Percentiles rank a stretch among this genome's conserved stretches.
Evolutionary conservation across 768 basidiomycete genomes (phyloP).

Genomic region (Fomitopsis pulvina): DNA sequence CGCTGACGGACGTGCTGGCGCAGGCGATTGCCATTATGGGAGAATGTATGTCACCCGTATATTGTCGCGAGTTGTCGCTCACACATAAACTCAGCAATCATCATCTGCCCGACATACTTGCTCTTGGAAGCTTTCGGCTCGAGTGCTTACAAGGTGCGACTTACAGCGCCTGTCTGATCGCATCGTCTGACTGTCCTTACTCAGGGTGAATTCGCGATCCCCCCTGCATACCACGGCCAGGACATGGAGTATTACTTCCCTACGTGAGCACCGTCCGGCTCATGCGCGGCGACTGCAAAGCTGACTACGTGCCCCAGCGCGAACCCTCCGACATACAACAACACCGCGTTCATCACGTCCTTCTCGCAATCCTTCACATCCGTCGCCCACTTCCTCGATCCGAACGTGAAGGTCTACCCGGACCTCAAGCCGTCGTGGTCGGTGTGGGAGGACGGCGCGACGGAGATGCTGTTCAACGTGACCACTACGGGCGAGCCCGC

Average conservation of each 20-base stretch:
- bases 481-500: conserved; percentile 1
- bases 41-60: no score
- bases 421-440: conserved; percentile 2
- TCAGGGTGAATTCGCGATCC: no score
- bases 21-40: conserved; percentile 14
- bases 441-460: not conserved
- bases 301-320: no score
- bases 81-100: conserved; percentile 24
- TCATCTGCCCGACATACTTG: conserved; percentile 30
- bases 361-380: conserved; percentile 24
- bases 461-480: conserved; percentile 10
- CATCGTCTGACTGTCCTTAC: conserved; percentile 23
- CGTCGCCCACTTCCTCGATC: no score
- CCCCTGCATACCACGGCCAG: conserved; percentile 19
- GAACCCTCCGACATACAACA: no score
- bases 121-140: conserved; percentile 24
- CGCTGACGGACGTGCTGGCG: conserved; percentile 13
- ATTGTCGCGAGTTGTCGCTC: not conserved
- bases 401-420: no score
- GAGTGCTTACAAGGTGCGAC: conserved; percentile 28
- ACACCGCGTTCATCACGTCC: conserved; percentile 19
- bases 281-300: no score
- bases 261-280: not conserved
- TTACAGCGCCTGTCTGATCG: not conserved
- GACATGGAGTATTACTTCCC: conserved; percentile 7